phyloP scores from a whole-genome alignment of 192 early-diverging fungal genomes.

The Rhizophagus clarus region DNA sequence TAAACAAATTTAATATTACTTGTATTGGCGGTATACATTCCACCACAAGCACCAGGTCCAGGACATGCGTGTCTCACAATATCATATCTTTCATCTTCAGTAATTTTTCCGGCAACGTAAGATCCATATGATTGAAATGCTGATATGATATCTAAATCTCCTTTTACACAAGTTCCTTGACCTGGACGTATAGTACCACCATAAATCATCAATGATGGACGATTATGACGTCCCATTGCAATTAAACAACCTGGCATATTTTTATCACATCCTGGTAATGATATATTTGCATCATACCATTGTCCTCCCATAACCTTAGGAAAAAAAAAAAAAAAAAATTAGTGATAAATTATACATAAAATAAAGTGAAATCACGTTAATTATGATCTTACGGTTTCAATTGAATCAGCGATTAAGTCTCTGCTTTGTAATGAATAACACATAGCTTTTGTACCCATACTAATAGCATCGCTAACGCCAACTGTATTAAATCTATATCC shows the following conservation, averaged over 20 bases:
- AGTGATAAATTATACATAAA: background rate
- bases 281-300: constrained; percentile 99
- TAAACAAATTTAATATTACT: constrained; percentile 49
- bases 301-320: constrained; percentile 87
- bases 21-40: constrained; percentile 99
- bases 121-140: constrained; percentile 97
- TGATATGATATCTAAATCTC: constrained; percentile 89
- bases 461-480: constrained; percentile 97
- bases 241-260: constrained; percentile 99
- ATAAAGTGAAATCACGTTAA: background rate
- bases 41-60: constrained; percentile 97
- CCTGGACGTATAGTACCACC: constrained; percentile 95
- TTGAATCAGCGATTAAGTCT: constrained; percentile 98
- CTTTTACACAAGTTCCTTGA: constrained; percentile 60
- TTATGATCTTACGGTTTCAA: constrained; percentile 79
- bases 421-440: constrained; percentile 94
- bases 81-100: constrained; percentile 81
- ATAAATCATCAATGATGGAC: constrained; percentile 97
- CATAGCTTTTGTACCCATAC: constrained; percentile 98
- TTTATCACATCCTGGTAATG: constrained; percentile 91
- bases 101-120: constrained; percentile 88
- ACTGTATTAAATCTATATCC: constrained; percentile 99
- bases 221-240: constrained; percentile 94
- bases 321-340: background rate
- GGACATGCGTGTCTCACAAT: constrained; percentile 75